Base-by-base conservation (phyloP, 2,329 filamentous ascomycete genomes). In the Ophiocordyceps australis region DNA sequence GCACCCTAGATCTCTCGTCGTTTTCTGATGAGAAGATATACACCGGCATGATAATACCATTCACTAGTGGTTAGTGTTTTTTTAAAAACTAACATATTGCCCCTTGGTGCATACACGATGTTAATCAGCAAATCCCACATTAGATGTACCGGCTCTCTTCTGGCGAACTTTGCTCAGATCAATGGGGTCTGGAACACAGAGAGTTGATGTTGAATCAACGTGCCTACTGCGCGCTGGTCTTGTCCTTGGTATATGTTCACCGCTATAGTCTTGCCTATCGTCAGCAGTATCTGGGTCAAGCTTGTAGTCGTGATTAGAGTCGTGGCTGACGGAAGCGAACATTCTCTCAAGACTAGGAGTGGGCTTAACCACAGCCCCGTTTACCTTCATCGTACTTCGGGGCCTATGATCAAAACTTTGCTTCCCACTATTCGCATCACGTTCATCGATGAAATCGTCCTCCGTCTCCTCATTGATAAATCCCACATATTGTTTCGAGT, bases 401-500 rank as follows among this genome's bases (percentile, higher is more conserved):
- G 20, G n/a, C n/a, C 11, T 22, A n/a, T n/a, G n/a, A n/a, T n/a
- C n/a, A n/a, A n/a, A n/a, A n/a, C n/a, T n/a, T n/a, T n/a, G n/a
- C n/a, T n/a, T n/a, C n/a, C n/a, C n/a, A n/a, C n/a, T n/a, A n/a
- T n/a, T n/a, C n/a, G n/a, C n/a, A n/a, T n/a, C n/a, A n/a, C n/a
- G n/a, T n/a, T n/a, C n/a, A n/a, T n/a, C n/a, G n/a, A n/a, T n/a
- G n/a, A n/a, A 8, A 24, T 24, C 8, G 6, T 24, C 12, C 6
- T 24, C 23, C 17, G 17, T 16, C 12, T 24, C 23, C 12, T 24
- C 23, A 9, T 24, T 16, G 9, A 24, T 24, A 24, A 24, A 24
- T 6, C 23, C 23, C 12, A 24, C 14, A 11, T 24, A 24, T 17
- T n/a, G 23, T n/a, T 24, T 24, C n/a, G 23, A 24, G 11, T 24